These are phyloP conservation scores for Phaseolus lunatus DNA, from an alignment of 306 rosid genomes.

Conservation along the genomic window DNA sequence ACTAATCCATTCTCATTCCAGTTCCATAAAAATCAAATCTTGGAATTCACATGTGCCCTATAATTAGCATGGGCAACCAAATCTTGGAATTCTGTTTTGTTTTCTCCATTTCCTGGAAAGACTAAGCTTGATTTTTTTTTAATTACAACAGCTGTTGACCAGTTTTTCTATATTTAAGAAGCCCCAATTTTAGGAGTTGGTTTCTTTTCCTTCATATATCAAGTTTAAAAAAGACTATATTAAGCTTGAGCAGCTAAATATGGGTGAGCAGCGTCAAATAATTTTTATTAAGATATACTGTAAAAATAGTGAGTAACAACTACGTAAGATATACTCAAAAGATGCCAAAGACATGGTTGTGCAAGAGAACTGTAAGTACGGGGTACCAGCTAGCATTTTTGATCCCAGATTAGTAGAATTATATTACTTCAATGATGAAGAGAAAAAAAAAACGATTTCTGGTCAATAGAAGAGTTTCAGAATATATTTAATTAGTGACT, in stretches of 20 bases:
- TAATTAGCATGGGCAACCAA: background rate
- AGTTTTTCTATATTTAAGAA: background rate
- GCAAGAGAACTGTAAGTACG: background rate
- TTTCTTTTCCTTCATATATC: background rate
- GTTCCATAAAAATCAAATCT: background rate
- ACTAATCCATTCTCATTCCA: background rate
- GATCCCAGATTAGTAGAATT: slow-evolving; percentile 18
- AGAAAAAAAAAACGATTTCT: background rate
- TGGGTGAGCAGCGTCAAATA: background rate
- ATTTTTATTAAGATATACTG: background rate
- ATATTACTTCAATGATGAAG: background rate
- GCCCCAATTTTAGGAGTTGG: background rate
- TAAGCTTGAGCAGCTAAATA: background rate
- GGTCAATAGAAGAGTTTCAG: background rate
- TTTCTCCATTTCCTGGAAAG: background rate
- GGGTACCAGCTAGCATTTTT: background rate
- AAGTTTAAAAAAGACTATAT: background rate
- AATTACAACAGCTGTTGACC: background rate
- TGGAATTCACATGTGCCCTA: background rate
- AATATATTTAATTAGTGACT: background rate
- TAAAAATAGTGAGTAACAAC: background rate
- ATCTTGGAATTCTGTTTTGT: background rate
- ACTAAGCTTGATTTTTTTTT: background rate
- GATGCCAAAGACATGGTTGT: background rate
- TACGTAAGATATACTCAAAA: background rate